Conservation (phyloP, 805 yeast species). For the Ogataea degrootiae region DNA sequence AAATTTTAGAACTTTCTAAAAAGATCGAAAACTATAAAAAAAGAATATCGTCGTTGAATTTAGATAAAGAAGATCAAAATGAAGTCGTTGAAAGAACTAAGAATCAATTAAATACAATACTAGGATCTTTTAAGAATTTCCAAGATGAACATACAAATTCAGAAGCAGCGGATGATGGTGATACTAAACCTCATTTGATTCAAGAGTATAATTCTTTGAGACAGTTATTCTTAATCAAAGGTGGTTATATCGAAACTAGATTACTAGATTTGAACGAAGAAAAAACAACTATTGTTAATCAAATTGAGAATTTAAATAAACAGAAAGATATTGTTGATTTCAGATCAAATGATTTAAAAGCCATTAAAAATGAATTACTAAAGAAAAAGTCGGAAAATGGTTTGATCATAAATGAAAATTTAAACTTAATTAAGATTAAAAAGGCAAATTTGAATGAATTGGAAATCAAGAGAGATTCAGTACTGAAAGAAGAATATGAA, state of each 20-base stretch:
- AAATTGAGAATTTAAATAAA: slow-evolving; percentile 33
- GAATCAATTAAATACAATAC: slow-evolving; percentile 39
- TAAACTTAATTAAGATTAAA: slow-evolving; percentile 29
- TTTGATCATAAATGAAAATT: slow-evolving; percentile 22
- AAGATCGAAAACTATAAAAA: slow-evolving; percentile 43
- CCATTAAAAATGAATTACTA: slow-evolving; percentile 28
- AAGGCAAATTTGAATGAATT: slow-evolving; percentile 24
- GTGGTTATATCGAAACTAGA: slow-evolving; percentile 56
- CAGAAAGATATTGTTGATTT: slow-evolving; percentile 32
- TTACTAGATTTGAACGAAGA: slow-evolving; percentile 42
- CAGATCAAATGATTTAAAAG: slow-evolving; percentile 32
- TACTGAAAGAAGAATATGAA: slow-evolving; percentile 46
- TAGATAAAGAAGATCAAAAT: slow-evolving; percentile 52
- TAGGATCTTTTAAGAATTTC: slow-evolving; percentile 19
- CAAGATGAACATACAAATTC: slow-evolving; percentile 5
- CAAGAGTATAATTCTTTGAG: slow-evolving; percentile 56
- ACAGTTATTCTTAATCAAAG: slow-evolving; percentile 47
- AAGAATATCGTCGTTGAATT: slow-evolving; percentile 44
- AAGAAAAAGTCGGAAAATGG: slow-evolving; percentile 22
- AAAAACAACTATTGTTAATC: slow-evolving; percentile 23
- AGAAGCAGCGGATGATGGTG: slow-evolving; percentile 7
- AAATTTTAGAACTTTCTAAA: slow-evolving; percentile 41
- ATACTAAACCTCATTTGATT: slow-evolving; percentile 46
- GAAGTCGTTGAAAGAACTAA: slow-evolving; percentile 36
- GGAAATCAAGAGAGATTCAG: slow-evolving; percentile 33